Evolutionary conservation across 768 basidiomycete genomes (phyloP), one percentile per base, ranked within the genome.

Genomic region (Paxillus rubicundulus): DNA sequence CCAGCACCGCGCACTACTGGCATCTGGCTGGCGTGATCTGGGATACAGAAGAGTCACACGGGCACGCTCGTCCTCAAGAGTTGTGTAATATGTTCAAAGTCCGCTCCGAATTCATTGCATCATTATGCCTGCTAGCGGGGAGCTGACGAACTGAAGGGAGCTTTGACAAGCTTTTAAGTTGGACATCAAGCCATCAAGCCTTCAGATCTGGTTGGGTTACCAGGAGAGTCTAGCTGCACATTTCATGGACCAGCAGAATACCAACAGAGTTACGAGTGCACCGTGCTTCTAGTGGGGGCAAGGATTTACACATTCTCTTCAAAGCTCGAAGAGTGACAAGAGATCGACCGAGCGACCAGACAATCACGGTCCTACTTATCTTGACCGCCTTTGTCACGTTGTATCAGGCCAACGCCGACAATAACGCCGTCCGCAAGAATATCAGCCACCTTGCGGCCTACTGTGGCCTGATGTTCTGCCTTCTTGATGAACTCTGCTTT

Each of bases 391-490:
- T 66, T 70, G 54, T 77, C 79, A 45, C 81, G 77, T 55, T 82
- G 76, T 65, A 92, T 87, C 54, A 92, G 73, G 0, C 90, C 91
- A 10, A 94, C 79, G 8, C 85, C 82, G 5, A 87, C 81, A 48
- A 88, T 83, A 9, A 82, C 87, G 1, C 87, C 87, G 59, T 86
- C 86, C 2, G 86, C 84, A 16, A 85, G 74, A 37, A 86, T 76
- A 53, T 89, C 85, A 0, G 87, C 85, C 6, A 78, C 76, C 59
- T 92, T 87, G 57, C 83, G 81, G 8, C 84, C 84, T 57, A 89
- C 86, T 47, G 79, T 81, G 20, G 83, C 81, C 57, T 84, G 79
- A 48, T 80, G 79, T 53, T 83, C 77, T 3, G 82, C 82, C 61
- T 87, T 79, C 60, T 81, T 79, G 56, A 87, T 74, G 62, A 86